Evolutionary conservation across 768 basidiomycete species (phyloP).

Genomic region (Mycena kentingensis): DNA sequence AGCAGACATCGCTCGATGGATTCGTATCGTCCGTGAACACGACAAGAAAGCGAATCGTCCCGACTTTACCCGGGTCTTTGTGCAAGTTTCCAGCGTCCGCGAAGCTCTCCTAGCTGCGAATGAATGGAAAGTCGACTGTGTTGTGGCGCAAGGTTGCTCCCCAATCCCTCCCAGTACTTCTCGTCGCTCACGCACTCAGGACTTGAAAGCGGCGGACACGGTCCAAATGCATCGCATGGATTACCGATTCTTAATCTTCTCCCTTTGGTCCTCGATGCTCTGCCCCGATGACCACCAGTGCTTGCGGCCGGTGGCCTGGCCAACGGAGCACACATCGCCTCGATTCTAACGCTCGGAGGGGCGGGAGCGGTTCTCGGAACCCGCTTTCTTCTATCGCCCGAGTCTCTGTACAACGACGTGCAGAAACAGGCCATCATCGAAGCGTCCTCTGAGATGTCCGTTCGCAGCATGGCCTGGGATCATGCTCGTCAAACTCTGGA

Average conservation of each 20-base stretch:
- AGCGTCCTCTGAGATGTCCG: constrained; percentile 47
- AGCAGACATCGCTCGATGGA: constrained; percentile 57
- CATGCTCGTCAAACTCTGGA: constrained; percentile 52
- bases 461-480: constrained; percentile 68
- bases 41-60: constrained; percentile 44
- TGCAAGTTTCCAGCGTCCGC: constrained; percentile 62
- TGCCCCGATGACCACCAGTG: constrained; percentile 51
- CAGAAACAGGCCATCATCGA: constrained; percentile 56
- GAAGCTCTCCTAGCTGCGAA: constrained; percentile 62
- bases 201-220: constrained; percentile 81
- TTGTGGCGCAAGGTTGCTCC: constrained; percentile 74
- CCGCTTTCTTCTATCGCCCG: constrained; percentile 68
- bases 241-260: constrained; percentile 64
- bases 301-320: constrained; percentile 77
- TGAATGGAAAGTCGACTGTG: constrained; percentile 70
- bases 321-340: constrained; percentile 64
- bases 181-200: constrained; percentile 43
- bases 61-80: constrained; percentile 57
- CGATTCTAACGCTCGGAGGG: constrained; percentile 66
- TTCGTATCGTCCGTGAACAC: constrained; percentile 57
- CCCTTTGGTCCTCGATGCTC: constrained; percentile 49
- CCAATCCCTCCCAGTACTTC: constrained; percentile 4
- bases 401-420: constrained; percentile 56
- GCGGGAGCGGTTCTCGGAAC: constrained; percentile 74
- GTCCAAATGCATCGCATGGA: constrained; percentile 50